A percentile compares a stretch with the other conserved stretches of the same genome.
These are phyloP conservation scores for Strigomonas oncopelti DNA, from an alignment of 208 protist species.

Conservation along the genomic window DNA sequence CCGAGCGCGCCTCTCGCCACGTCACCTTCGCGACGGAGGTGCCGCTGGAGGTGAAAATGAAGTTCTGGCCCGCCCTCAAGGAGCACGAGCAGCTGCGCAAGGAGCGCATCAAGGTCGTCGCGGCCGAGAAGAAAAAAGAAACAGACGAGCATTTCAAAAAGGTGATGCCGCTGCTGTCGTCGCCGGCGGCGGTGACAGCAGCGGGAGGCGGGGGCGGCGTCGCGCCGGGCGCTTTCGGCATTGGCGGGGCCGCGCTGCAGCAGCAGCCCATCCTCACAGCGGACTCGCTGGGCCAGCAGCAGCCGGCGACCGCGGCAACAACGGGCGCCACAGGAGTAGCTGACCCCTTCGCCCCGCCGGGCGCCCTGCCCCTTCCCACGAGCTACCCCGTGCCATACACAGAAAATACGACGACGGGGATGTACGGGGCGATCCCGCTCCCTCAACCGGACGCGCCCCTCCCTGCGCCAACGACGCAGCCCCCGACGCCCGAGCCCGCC, in stretches of 20 bases:
- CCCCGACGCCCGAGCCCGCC: background rate
- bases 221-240: background rate
- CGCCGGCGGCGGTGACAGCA: constrained; percentile 11
- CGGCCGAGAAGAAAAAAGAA: constrained; percentile 36
- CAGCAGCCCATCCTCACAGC: background rate
- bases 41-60: constrained; percentile 73
- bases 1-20: constrained; percentile 5
- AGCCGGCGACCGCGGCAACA: background rate
- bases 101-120: constrained; percentile 65
- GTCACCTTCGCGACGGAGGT: constrained; percentile 25
- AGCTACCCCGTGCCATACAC: background rate
- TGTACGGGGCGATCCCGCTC: background rate
- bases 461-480: background rate
- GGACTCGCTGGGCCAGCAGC: background rate
- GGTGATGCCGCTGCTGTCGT: constrained; percentile 38
- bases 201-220: constrained; percentile 5
- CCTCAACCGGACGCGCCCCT: background rate
- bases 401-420: background rate
- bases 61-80: constrained; percentile 76
- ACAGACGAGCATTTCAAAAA: constrained; percentile 40
- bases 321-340: background rate
- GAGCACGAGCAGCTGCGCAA: constrained; percentile 78
- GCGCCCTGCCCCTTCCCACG: background rate
- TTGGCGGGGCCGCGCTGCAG: background rate
- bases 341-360: background rate